Conservation (phyloP, 2,329 filamentous ascomycete genomes). For the Leptographium lundbergii region DNA sequence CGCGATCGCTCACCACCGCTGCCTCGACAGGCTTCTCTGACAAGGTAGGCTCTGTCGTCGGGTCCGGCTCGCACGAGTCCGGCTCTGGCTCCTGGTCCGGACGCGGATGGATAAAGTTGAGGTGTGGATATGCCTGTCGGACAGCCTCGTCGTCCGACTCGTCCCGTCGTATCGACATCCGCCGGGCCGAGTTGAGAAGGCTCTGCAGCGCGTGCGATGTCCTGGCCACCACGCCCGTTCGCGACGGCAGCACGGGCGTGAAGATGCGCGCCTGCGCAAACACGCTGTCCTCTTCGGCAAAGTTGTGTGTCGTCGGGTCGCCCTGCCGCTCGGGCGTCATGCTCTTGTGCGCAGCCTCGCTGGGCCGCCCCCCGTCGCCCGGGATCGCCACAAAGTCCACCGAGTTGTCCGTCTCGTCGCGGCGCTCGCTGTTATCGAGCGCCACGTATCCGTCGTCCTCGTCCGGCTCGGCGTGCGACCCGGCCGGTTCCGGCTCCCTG, state of each 20-base stretch:
- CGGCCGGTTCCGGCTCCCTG: not conserved
- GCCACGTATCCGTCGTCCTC: not conserved
- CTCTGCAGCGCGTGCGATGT: slow-evolving; percentile 10
- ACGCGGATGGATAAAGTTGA: slow-evolving; percentile 10
- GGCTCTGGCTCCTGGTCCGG: not conserved
- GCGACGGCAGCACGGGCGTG: slow-evolving; percentile 10
- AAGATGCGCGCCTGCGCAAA: slow-evolving; percentile 21
- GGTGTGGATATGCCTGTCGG: slow-evolving; percentile 9
- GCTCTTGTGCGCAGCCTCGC: not conserved
- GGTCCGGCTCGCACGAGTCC: not conserved
- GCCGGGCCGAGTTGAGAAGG: slow-evolving; percentile 10
- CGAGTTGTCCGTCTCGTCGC: not conserved
- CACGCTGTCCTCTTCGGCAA: slow-evolving; percentile 22
- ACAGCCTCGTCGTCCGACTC: slow-evolving; percentile 8
- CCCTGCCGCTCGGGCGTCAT: not conserved
- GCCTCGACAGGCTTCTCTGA: not conserved
- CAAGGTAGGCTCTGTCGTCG: not conserved
- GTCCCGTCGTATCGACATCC: not conserved
- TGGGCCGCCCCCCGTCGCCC: not conserved
- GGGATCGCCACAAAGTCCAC: slow-evolving; percentile 1
- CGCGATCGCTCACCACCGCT: not conserved
- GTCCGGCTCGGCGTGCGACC: not conserved
- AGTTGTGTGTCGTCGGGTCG: slow-evolving; percentile 17
- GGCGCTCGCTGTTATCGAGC: not conserved
- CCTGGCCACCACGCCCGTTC: slow-evolving; percentile 3